Percentiles rank a stretch among this genome's conserved stretches.
Evolutionary conservation across 805 yeast genomes (phyloP).

Genomic region (Candida andamanensis): DNA sequence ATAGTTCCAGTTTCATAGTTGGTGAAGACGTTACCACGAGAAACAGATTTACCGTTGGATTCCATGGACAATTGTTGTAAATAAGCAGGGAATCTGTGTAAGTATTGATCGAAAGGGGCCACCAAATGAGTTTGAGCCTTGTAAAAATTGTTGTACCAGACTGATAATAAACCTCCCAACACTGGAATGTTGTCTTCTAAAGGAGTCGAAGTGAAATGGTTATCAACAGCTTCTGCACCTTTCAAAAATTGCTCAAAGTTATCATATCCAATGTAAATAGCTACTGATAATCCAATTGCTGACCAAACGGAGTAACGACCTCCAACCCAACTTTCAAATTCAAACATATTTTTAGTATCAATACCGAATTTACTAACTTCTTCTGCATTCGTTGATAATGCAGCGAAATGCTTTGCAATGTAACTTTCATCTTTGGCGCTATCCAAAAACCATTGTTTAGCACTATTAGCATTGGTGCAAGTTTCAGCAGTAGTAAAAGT

Average conservation of each 20-base stretch:
- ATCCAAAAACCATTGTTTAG: slow-evolving; percentile 88
- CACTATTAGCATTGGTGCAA: slow-evolving; percentile 90
- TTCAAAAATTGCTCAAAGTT: slow-evolving; percentile 86
- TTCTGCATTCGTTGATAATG: slow-evolving; percentile 85
- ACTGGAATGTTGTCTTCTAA: slow-evolving; percentile 88
- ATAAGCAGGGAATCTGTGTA: slow-evolving; percentile 99
- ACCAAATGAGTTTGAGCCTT: slow-evolving; percentile 98
- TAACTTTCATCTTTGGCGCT: slow-evolving; percentile 60
- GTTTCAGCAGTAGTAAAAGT: slow-evolving; percentile 99
- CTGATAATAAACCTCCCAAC: slow-evolving; percentile 87
- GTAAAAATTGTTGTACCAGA: slow-evolving; percentile 98
- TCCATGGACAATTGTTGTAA: slow-evolving; percentile 98
- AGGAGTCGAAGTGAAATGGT: slow-evolving; percentile 81
- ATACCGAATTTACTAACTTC: slow-evolving; percentile 96
- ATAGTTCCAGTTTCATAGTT: slow-evolving; percentile 95
- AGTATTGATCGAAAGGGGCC: slow-evolving; percentile 97
- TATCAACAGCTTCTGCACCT: slow-evolving; percentile 97
- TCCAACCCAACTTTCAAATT: slow-evolving; percentile 98
- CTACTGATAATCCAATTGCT: slow-evolving; percentile 94
- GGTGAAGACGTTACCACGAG: slow-evolving; percentile 86
- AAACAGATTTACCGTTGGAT: slow-evolving; percentile 96
- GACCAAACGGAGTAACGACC: slow-evolving; percentile 99
- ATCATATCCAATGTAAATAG: slow-evolving; percentile 91
- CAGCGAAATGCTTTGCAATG: slow-evolving; percentile 97
- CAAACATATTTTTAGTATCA: slow-evolving; percentile 97